Conservation (phyloP, 2,329 filamentous ascomycete genomes). For the Xylaria sp. region DNA sequence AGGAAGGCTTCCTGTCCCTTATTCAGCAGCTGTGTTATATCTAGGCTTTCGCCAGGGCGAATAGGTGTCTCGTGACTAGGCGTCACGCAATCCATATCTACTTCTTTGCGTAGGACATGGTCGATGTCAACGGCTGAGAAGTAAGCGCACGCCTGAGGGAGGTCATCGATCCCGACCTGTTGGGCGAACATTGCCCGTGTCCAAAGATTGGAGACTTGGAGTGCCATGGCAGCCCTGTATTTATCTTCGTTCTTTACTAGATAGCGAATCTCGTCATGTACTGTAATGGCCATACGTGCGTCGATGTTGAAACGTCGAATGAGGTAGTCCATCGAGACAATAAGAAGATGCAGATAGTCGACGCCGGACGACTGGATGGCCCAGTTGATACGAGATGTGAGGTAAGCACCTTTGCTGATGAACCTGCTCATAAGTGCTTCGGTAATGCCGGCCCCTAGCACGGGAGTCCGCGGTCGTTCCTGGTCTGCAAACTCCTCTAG, state of each 20-base stretch:
- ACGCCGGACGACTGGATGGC: conserved; percentile 97
- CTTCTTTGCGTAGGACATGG: conserved; percentile 93
- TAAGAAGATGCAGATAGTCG: conserved; percentile 93
- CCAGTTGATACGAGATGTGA: conserved; percentile 98
- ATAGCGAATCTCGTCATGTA: conserved; percentile 97
- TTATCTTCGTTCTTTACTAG: conserved; percentile 84
- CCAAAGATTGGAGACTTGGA: conserved; percentile 95
- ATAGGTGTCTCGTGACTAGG: conserved; percentile 83
- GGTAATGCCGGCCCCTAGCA: conserved; percentile 92
- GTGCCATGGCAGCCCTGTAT: conserved; percentile 87
- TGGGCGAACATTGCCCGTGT: conserved; percentile 97
- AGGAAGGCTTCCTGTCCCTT: conserved; percentile 73
- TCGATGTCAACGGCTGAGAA: conserved; percentile 97
- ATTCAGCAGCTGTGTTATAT: conserved; percentile 77
- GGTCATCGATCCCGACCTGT: conserved; percentile 93
- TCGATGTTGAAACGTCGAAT: conserved; percentile 82
- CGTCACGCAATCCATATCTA: conserved; percentile 96
- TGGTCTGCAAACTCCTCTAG: conserved; percentile 98
- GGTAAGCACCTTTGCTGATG: conserved; percentile 86
- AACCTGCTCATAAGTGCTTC: conserved; percentile 90
- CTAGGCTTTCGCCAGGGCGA: conserved; percentile 82
- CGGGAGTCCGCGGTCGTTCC: conserved; percentile 86
- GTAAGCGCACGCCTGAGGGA: conserved; percentile 92
- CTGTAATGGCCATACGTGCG: conserved; percentile 87
- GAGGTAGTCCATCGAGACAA: conserved; percentile 94